Base-by-base conservation (phyloP, 371 early-diverging fungal species). In the Syncephalastrum racemosum region DNA sequence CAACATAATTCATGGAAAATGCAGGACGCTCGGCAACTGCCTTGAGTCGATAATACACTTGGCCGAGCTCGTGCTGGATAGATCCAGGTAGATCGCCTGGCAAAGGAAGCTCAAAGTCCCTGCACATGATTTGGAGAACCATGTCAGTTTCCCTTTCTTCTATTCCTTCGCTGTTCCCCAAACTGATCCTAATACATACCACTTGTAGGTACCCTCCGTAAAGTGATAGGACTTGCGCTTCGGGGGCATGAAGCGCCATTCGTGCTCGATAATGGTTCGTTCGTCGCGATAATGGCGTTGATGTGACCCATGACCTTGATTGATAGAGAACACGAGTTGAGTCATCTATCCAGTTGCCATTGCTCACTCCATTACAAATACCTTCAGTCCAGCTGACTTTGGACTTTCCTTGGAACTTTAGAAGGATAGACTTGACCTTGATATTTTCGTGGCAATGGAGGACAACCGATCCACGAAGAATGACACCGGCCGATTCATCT, bases 11-110 rank as follows among this genome's bases (percentile, higher is more conserved):
- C 40, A 65, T 58, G 4, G 67, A 71, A 45, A 79, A 79, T 2
- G 75, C 68, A 6, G 79, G 75, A 49, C 79, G 58, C 46, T 79
- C 79, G 8, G 70, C 79, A 5, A 64, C 60, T 4, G 79, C 79
- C 31, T 71, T 75, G 16, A 79, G 53, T 20, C 65, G 56, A 43
- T 79, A 79, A 44, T 56, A 59, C 0, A 79, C 70, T 56, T 67
- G 57, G 1, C 74, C 79, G 2, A 67, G 27, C 14, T 75, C 69
- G 58, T 75, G 69, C 12, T 70, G 61, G 12, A 81, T 62, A 0
- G 68, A 67, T 44, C 70, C 75, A 3, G 82, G 79, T 20, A 75
- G 51, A 67, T 79, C 70, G 36, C 82, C 82, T n/a, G 79, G 77
- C 19, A 81, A 49, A 14, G 76, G 73, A 14, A 79, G 51, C 59